Percentiles rank a stretch among this genome's conserved stretches.
Conservation (phyloP, 1,284 basidiomycete genomes). For the Earliella scabrosa region DNA sequence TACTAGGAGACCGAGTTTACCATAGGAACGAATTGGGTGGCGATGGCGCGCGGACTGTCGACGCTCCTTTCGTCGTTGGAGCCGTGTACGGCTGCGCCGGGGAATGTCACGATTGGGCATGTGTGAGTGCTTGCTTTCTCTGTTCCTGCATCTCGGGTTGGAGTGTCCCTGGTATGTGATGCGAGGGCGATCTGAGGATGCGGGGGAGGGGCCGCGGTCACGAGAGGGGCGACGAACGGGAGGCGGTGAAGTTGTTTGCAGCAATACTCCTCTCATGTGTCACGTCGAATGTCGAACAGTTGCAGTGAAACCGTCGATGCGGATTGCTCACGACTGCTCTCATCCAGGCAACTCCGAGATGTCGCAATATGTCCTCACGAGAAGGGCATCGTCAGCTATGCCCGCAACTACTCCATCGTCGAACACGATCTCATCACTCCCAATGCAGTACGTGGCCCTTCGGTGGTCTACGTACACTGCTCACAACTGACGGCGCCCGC, state of each 20-base stretch:
- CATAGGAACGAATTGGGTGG: not conserved
- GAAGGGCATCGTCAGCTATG: slow-evolving; percentile 70
- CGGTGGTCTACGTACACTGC: not conserved
- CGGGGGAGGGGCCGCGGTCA: too few relatives aligned
- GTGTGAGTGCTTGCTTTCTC: slow-evolving; percentile 52
- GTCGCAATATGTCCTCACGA: slow-evolving; percentile 75
- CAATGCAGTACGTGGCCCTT: slow-evolving; percentile 48
- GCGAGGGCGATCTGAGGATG: too few relatives aligned
- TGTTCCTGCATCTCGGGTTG: slow-evolving; percentile 1
- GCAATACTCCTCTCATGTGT: too few relatives aligned
- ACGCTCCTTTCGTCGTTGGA: slow-evolving; percentile 30
- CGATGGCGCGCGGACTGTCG: slow-evolving; percentile 33
- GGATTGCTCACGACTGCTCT: not conserved
- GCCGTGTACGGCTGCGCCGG: slow-evolving; percentile 42
- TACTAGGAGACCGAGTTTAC: too few relatives aligned
- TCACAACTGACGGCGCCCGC: slow-evolving; percentile 2
- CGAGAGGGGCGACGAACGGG: too few relatives aligned
- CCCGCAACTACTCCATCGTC: slow-evolving; percentile 58
- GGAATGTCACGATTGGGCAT: slow-evolving; percentile 67
- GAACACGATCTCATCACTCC: slow-evolving; percentile 66
- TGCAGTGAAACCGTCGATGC: too few relatives aligned
- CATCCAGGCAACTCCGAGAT: slow-evolving; percentile 71
- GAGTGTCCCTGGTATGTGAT: too few relatives aligned
- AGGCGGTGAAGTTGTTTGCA: too few relatives aligned
- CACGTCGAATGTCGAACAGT: too few relatives aligned